phyloP scores from a whole-genome alignment of 768 basidiomycete species.

The Flagelloscypha sp. region DNA sequence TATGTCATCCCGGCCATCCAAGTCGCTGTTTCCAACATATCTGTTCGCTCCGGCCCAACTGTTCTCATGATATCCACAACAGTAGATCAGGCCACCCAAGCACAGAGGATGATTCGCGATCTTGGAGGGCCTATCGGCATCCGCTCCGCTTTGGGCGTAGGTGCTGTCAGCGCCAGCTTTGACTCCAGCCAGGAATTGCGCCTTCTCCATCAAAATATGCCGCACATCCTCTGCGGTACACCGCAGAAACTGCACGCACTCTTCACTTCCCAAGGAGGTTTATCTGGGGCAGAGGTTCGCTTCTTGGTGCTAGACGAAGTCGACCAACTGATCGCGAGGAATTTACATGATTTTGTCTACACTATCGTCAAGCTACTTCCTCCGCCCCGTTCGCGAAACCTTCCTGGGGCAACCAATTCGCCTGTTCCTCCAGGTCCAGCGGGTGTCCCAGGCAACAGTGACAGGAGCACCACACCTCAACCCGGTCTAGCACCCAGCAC shows the following conservation, averaged over 20 bases:
- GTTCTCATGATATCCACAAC: slow-evolving; percentile 96
- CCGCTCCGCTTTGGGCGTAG: slow-evolving; percentile 82
- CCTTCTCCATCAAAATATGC: slow-evolving; percentile 81
- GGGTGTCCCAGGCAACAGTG: too few species aligned
- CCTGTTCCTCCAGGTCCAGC: slow-evolving; percentile 37
- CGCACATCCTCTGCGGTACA: slow-evolving; percentile 94
- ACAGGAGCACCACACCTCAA: too few species aligned
- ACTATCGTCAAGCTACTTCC: slow-evolving; percentile 89
- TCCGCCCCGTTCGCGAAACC: slow-evolving; percentile 65
- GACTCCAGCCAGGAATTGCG: slow-evolving; percentile 73
- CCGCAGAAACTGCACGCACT: slow-evolving; percentile 93
- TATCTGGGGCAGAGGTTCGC: slow-evolving; percentile 77
- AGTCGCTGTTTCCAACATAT: slow-evolving; percentile 60
- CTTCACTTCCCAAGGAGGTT: slow-evolving; percentile 72
- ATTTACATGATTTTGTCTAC: slow-evolving; percentile 91
- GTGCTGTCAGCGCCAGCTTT: slow-evolving; percentile 53
- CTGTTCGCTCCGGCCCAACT: slow-evolving; percentile 54
- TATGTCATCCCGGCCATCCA: slow-evolving; percentile 92
- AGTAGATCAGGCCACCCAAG: slow-evolving; percentile 97
- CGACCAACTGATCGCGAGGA: slow-evolving; percentile 95
- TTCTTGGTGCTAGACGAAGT: slow-evolving; percentile 96
- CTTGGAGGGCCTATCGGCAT: slow-evolving; percentile 91
- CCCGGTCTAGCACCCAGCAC: too few species aligned
- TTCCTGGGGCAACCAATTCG: slow-evolving; percentile 40
- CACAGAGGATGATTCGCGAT: slow-evolving; percentile 90